Conservation (phyloP, 495 filamentous ascomycete species). For the Xylona heveae region DNA sequence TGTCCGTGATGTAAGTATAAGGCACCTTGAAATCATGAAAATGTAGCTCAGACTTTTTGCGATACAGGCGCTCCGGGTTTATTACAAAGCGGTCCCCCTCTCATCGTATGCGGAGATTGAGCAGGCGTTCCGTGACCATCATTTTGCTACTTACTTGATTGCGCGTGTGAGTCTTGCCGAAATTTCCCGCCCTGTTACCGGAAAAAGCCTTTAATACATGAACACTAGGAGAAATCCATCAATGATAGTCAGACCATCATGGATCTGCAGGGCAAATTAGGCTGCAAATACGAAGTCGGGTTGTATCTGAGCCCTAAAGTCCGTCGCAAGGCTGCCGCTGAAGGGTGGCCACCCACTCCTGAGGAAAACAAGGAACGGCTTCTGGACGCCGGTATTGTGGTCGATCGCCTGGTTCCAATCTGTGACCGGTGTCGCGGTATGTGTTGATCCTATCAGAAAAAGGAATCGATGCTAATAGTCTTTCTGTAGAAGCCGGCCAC, state of each 20-base stretch:
- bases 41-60: neutral
- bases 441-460: no score
- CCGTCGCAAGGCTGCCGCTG: conserved; percentile 32
- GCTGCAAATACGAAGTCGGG: conserved; percentile 52
- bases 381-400: conserved; percentile 43
- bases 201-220: neutral
- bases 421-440: conserved; percentile 48
- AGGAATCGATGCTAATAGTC: neutral
- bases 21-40: neutral
- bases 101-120: conserved; percentile 54
- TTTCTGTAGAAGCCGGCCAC: conserved; percentile 44
- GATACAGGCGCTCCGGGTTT: conserved; percentile 36
- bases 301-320: conserved; percentile 45
- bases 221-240: conserved; percentile 1
- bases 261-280: conserved; percentile 60
- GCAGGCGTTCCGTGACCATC: conserved; percentile 41
- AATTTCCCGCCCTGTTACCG: neutral
- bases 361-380: conserved; percentile 63
- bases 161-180: conserved; percentile 16
- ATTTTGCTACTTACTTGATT: conserved; percentile 48
- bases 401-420: conserved; percentile 41
- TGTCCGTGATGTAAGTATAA: conserved; percentile 38
- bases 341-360: conserved; percentile 37
- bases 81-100: conserved; percentile 47
- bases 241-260: conserved; percentile 45